Evolutionary conservation across 192 early-diverging fungal genomes (phyloP).

Genomic region (Linnemannia schmuckeri): DNA sequence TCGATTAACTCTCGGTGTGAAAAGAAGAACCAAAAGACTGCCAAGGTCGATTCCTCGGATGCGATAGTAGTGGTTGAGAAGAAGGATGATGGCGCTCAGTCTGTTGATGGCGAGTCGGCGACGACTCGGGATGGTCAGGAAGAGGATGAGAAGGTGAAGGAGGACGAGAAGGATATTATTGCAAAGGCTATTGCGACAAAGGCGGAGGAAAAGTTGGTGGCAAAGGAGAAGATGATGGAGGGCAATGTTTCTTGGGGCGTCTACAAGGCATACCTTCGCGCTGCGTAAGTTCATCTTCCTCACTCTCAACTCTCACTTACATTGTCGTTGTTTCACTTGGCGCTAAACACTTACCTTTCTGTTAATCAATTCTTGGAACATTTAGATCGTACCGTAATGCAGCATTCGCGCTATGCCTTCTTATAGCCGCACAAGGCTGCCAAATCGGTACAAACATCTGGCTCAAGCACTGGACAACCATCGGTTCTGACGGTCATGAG

Average conservation of each 20-base stretch:
- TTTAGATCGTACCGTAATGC: slow-evolving; percentile 65
- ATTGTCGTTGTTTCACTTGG: background rate
- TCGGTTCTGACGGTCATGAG: background rate
- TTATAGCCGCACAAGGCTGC: slow-evolving; percentile 56
- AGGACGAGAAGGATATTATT: background rate
- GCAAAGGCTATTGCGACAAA: slow-evolving; percentile 3
- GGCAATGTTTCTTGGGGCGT: slow-evolving; percentile 85
- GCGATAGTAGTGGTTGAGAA: slow-evolving; percentile 13
- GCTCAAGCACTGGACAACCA: slow-evolving; percentile 72
- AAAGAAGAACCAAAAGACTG: slow-evolving; percentile 13
- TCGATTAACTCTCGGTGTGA: slow-evolving; percentile 59
- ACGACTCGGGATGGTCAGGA: slow-evolving; percentile 46
- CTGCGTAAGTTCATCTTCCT: slow-evolving; percentile 65
- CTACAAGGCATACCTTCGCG: slow-evolving; percentile 80
- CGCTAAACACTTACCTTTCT: slow-evolving; percentile 43
- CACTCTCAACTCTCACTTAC: slow-evolving; percentile 66
- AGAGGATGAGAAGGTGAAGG: slow-evolving; percentile 9
- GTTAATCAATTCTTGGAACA: slow-evolving; percentile 63
- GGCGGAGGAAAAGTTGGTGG: slow-evolving; percentile 68
- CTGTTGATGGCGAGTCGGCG: slow-evolving; percentile 24
- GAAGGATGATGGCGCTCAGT: slow-evolving; percentile 21
- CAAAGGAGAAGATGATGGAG: slow-evolving; percentile 81
- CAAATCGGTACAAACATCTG: slow-evolving; percentile 67
- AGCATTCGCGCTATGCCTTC: background rate
- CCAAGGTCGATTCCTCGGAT: background rate